Base-by-base conservation (phyloP, 2,329 filamentous ascomycete genomes). In the Dactylellina haptotyla region DNA sequence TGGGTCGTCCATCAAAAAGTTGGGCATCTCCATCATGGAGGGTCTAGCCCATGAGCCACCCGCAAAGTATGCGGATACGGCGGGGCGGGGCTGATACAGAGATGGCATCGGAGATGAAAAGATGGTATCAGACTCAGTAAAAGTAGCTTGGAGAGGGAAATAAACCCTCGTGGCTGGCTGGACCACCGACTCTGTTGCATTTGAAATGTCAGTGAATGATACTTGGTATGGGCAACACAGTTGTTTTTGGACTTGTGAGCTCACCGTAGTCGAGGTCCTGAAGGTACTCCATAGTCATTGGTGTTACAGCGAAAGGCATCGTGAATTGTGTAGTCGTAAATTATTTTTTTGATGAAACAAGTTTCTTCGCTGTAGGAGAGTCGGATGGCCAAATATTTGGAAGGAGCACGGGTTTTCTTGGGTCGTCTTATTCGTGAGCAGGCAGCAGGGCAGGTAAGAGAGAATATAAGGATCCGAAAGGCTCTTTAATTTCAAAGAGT, bases 211-310 rank as follows among this genome's bases (percentile, higher is more conserved):
- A 73, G 61, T 30, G 41, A 25, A 46, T 57, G 16, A 8, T 54
- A 23, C 20, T 46, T 46, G 25, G 10, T 1, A 41, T 34, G 2
- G 6, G 9, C 34, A 57, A 57, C 53, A 28, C 20, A 46, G 5
- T 25, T 18, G 4, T 37, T 20, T 56, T 16, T n/a, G n/a, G n/a
- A n/a, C n/a, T n/a, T n/a, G n/a, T 3, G 25, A 41, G 62, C 69
- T 62, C 25, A 73, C 69, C 61, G 25, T 73, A 73, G n/a, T 73
- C 69, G 69, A 73, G 69, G 14, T 73, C 69, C 18, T 73, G 61
- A 34, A 73, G 69, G 48, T 73, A 73, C 54, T 73, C 69, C 69
- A 73, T 73, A 10, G 69, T 56, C 53, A 73, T 73, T 66, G 69
- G 69, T 23, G 61, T 66, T 25, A 73, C 48, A 66, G 69, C 69